A percentile compares a stretch with the other conserved stretches of the same genome.
Evolutionary conservation across 2,329 filamentous ascomycete genomes (phyloP).

Genomic region (Tolypocladium tundrense): DNA sequence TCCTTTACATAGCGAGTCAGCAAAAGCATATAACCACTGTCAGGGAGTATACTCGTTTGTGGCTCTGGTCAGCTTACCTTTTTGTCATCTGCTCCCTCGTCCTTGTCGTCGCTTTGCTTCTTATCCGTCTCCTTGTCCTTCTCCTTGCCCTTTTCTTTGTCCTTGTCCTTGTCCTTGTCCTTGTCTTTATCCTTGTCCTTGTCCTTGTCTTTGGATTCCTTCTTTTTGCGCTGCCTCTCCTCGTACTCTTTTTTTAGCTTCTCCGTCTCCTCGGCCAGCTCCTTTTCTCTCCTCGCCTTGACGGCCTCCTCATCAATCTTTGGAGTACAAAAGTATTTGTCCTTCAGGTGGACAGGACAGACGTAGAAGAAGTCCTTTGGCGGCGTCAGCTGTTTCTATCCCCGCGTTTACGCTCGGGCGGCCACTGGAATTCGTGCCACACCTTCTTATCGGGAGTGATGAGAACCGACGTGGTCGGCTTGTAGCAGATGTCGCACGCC

Average conservation of each 20-base stretch:
- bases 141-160: slow-evolving; percentile 17
- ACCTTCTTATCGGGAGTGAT: slow-evolving; percentile 88
- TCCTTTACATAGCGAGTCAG: slow-evolving; percentile 9
- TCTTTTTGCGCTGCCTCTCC: slow-evolving; percentile 57
- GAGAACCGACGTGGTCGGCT: slow-evolving; percentile 75
- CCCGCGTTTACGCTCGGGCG: background rate
- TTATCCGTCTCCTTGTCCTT: slow-evolving; percentile 18
- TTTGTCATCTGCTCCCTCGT: slow-evolving; percentile 13
- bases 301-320: slow-evolving; percentile 59
- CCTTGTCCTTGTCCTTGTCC: slow-evolving; percentile 15
- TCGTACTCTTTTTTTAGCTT: slow-evolving; percentile 68
- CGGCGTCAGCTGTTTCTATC: background rate
- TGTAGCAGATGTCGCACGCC: slow-evolving; percentile 86
- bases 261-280: slow-evolving; percentile 53
- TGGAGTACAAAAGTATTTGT: slow-evolving; percentile 68
- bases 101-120: slow-evolving; percentile 11
- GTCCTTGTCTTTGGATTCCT: slow-evolving; percentile 41
- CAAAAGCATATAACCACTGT: background rate
- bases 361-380: slow-evolving; percentile 78
- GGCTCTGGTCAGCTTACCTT: slow-evolving; percentile 1
- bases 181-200: slow-evolving; percentile 23
- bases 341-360: slow-evolving; percentile 73
- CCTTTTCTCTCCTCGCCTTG: slow-evolving; percentile 50
- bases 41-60: background rate
- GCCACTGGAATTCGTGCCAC: slow-evolving; percentile 5